phyloP scores from a whole-genome alignment of 2,329 filamentous ascomycete species.

The Phyllosticta paracitricarpa region DNA sequence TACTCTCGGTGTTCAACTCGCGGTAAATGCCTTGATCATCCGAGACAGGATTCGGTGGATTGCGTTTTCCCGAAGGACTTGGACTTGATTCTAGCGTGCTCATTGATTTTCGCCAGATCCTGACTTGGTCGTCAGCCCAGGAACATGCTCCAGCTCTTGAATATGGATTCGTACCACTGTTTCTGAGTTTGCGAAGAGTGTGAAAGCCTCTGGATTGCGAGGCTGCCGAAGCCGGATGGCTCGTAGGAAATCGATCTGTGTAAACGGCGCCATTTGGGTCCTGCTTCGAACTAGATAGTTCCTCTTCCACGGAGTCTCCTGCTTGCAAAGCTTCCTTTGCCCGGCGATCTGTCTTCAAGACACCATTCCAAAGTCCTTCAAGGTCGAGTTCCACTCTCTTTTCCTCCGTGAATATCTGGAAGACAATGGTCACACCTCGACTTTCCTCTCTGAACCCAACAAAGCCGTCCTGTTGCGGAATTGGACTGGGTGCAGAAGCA shows the following conservation, averaged over 20 bases:
- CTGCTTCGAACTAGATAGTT: slow-evolving; percentile 11
- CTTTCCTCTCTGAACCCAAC: slow-evolving; percentile 64
- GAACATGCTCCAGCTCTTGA: slow-evolving; percentile 1
- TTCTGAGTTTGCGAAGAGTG: not conserved
- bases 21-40: not conserved
- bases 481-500: not conserved
- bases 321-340: slow-evolving; percentile 26
- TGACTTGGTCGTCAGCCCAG: not conserved
- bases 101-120: not conserved
- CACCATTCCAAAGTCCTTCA: slow-evolving; percentile 52
- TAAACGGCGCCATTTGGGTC: slow-evolving; percentile 4
- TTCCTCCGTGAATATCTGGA: slow-evolving; percentile 63
- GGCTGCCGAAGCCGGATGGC: not conserved
- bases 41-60: not conserved
- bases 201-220: not conserved
- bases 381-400: slow-evolving; percentile 58
- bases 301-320: slow-evolving; percentile 16
- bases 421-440: slow-evolving; percentile 52
- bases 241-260: not conserved
- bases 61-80: not conserved
- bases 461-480: slow-evolving; percentile 39
- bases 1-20: not conserved
- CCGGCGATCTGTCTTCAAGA: slow-evolving; percentile 33
- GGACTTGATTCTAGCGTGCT: not conserved
- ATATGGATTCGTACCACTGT: slow-evolving; percentile 2